These are phyloP conservation scores for Trypanosoma congolense DNA, from an alignment of 208 protist genomes.

Conservation along the genomic window DNA sequence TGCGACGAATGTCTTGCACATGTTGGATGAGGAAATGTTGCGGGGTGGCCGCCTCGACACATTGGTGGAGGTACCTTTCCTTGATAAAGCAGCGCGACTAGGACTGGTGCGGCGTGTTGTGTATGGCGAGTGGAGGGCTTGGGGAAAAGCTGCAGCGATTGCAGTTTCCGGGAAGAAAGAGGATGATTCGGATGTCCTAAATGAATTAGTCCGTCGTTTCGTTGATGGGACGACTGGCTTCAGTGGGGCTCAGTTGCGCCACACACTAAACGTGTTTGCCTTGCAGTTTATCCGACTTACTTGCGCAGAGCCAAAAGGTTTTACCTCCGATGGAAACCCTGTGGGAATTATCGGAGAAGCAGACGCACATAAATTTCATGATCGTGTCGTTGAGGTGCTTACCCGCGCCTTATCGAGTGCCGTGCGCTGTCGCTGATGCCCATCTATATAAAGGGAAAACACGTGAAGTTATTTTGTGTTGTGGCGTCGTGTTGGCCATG, in stretches of 20 bases:
- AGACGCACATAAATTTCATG: neutral
- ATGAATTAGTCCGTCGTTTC: slow-evolving; percentile 35
- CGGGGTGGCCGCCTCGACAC: slow-evolving; percentile 79
- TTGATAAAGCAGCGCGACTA: slow-evolving; percentile 39
- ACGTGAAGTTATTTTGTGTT: neutral
- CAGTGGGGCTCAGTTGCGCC: slow-evolving; percentile 53
- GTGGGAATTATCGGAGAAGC: neutral
- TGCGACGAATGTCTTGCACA: slow-evolving; percentile 70
- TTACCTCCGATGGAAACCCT: neutral
- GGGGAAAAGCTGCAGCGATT: slow-evolving; percentile 22
- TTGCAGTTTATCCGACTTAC: slow-evolving; percentile 34
- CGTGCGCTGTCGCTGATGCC: neutral
- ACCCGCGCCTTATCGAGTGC: neutral
- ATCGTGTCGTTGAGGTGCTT: neutral
- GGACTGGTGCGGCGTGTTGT: slow-evolving; percentile 44
- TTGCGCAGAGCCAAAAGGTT: slow-evolving; percentile 11
- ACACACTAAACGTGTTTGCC: slow-evolving; percentile 45
- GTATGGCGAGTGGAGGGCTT: slow-evolving; percentile 53
- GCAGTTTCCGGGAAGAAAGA: neutral
- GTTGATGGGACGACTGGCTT: slow-evolving; percentile 38
- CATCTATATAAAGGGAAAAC: neutral
- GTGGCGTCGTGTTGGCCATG: too few species aligned
- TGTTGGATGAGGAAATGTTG: slow-evolving; percentile 67
- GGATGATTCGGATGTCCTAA: slow-evolving; percentile 37
- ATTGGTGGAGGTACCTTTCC: slow-evolving; percentile 59